Conservation (phyloP, 2,329 filamentous ascomycete species). For the Tympanopsis confertula region DNA sequence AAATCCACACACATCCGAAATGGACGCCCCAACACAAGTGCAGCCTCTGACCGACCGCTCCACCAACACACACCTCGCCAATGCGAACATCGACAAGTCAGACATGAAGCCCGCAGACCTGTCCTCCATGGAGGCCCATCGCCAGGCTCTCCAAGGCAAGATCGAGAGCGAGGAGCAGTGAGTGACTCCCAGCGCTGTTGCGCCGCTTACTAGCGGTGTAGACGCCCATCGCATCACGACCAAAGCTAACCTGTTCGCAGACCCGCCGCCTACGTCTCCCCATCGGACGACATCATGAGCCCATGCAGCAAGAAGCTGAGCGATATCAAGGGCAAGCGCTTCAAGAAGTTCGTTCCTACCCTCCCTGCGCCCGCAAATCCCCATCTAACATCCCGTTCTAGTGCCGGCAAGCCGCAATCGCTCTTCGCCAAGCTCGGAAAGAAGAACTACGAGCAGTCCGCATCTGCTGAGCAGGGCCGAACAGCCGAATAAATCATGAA, state of each 20-base stretch:
- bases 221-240: no score
- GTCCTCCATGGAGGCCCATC: conserved; percentile 27
- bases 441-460: neutral
- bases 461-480: neutral
- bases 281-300: conserved; percentile 34
- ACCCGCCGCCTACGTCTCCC: conserved; percentile 33
- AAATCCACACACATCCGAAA: conserved; percentile 6
- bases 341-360: conserved; percentile 23
- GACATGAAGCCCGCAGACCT: conserved; percentile 19
- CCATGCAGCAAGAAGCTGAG: conserved; percentile 35
- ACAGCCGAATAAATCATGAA: neutral
- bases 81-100: conserved; percentile 9
- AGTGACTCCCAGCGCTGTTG: conserved; percentile 10
- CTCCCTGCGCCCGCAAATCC: neutral
- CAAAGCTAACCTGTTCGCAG: no score
- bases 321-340: conserved; percentile 33
- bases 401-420: conserved; percentile 24
- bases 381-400: conserved; percentile 6
- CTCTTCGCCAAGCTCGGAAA: conserved; percentile 24
- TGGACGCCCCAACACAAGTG: conserved; percentile 16
- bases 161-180: conserved; percentile 19
- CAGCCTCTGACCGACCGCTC: conserved; percentile 24
- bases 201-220: neutral
- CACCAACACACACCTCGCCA: conserved; percentile 21
- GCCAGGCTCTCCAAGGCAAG: conserved; percentile 25